Base-by-base conservation (phyloP, 2,329 filamentous ascomycete genomes). In the Pezicula radicicola region DNA sequence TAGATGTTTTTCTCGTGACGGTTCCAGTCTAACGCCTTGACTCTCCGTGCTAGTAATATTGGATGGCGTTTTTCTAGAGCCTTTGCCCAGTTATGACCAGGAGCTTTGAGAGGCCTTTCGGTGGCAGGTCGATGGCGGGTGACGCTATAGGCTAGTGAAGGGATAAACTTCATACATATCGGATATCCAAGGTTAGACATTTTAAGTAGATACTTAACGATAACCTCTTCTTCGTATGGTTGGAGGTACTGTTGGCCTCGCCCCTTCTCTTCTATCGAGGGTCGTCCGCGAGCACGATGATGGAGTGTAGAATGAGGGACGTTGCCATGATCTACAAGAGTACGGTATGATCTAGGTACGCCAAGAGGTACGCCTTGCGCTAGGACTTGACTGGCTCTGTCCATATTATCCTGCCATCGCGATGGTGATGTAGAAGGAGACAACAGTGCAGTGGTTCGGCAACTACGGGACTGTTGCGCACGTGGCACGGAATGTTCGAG, bases 101-200 rank as follows among this genome's bases (percentile, higher is more conserved):
- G 19, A 19, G 19, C 19, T 3, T 19, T 19, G 45, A 54, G 19
- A 15, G 45, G 43, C 40, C 37, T 46, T 16, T 55, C 54, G 9
- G 41, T 53, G n/a, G 51, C 53, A n/a, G 43, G 46, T 33, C 56
- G 47, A 19, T 51, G 33, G 48, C 44, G 43, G 37, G 48, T 27
- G 15, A 54, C 43, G 28, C 43, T 43, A 54, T 30, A 46, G 51
- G 47, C 51, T 15, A 53, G 18, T 13, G 33, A 53, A 50, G 47
- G 41, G 25, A 53, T 46, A 9, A 53, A 53, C 15, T 50, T 49
- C 15, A 53, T 53, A 49, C 36, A 28, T 50, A 53, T 37, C 33
- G 13, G 47, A 21, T 49, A 25, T 8, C 45, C 46, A 66, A 59
- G 47, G 62, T 54, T 28, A 44, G 52, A 39, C 27, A 49, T 54